Evolutionary conservation across 768 basidiomycete species (phyloP).

Genomic region (Pleurotus eryngii): DNA sequence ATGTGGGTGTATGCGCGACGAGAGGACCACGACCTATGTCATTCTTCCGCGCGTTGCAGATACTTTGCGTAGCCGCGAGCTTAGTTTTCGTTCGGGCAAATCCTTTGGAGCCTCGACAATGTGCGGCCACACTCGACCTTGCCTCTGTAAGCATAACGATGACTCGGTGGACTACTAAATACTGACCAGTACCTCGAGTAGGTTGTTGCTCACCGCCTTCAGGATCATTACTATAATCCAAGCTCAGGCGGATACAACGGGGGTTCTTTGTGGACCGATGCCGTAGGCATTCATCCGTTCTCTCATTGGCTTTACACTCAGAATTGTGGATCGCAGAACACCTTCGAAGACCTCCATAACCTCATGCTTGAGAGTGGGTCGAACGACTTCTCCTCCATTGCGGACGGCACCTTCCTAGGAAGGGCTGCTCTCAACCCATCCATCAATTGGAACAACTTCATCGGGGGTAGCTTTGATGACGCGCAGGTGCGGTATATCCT

Average conservation of each 20-base stretch:
- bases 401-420: constrained; percentile 45
- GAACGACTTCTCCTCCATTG: constrained; percentile 37
- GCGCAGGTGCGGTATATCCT: constrained; percentile 30
- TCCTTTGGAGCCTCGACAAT: not conserved
- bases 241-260: constrained; percentile 40
- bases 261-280: constrained; percentile 55
- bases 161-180: not conserved
- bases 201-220: constrained; percentile 31
- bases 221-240: constrained; percentile 39
- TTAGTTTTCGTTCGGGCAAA: not conserved
- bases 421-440: constrained; percentile 33
- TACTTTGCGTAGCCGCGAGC: too few species aligned
- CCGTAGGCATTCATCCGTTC: constrained; percentile 25
- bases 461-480: constrained; percentile 51
- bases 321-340: constrained; percentile 34
- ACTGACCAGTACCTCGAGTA: constrained; percentile 8
- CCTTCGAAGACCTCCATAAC: constrained; percentile 55
- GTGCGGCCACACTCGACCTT: not conserved
- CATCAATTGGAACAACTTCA: constrained; percentile 40
- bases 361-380: constrained; percentile 50
- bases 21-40: too few species aligned
- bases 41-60: too few species aligned
- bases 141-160: not conserved
- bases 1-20: too few species aligned
- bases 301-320: not conserved